A percentile compares a stretch with the other conserved stretches of the same genome.
Evolutionary conservation across 805 yeast species (phyloP).

Genomic region (Candida ovalis): DNA sequence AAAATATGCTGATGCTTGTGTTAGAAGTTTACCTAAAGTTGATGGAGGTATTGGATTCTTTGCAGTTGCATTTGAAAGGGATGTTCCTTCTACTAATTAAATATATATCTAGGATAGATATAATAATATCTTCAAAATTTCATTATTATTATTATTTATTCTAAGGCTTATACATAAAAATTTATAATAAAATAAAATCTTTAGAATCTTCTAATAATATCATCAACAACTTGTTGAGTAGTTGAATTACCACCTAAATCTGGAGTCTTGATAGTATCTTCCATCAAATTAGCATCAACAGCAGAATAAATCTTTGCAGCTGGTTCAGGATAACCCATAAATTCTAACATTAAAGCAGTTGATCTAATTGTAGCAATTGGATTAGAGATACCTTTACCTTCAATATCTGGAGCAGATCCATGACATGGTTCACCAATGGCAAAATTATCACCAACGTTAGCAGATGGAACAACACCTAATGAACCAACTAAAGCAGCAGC

Average conservation of each 20-base stretch:
- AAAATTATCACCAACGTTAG: constrained; percentile 93
- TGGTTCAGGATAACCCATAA: constrained; percentile 84
- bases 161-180: too few relatives aligned
- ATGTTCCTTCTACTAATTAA: not conserved
- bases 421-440: constrained; percentile 99
- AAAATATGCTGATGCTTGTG: constrained; percentile 76
- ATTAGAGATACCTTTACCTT: constrained; percentile 90
- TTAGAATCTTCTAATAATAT: constrained; percentile 58
- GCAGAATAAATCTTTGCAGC: constrained; percentile 93
- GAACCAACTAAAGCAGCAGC: constrained; percentile 98
- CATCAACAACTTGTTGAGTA: constrained; percentile 84
- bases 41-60: constrained; percentile 99
- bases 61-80: constrained; percentile 83
- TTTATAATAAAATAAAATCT: not conserved
- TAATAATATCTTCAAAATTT: not conserved
- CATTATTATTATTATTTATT: too few relatives aligned
- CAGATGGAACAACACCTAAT: constrained; percentile 96
- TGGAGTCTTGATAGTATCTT: constrained; percentile 78
- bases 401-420: constrained; percentile 98
- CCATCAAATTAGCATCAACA: constrained; percentile 87
- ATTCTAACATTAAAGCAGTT: constrained; percentile 94
- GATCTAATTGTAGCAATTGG: constrained; percentile 98
- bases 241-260: constrained; percentile 90
- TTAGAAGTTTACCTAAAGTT: constrained; percentile 75
- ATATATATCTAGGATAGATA: not conserved